These are phyloP conservation scores for Backusella liffmaniae DNA, from an alignment of 192 early-diverging fungal genomes.

Conservation along the genomic window DNA sequence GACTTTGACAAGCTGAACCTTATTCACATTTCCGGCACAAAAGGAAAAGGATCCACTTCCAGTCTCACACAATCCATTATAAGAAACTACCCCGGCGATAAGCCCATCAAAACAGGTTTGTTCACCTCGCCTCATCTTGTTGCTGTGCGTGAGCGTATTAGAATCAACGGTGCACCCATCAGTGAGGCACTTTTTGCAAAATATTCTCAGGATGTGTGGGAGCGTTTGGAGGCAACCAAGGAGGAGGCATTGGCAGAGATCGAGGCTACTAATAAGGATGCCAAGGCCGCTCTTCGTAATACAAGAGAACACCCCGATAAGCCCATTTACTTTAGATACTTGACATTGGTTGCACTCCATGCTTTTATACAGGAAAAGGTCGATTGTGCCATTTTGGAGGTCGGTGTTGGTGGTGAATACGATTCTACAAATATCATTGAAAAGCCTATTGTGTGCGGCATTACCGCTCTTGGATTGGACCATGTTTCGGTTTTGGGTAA, in stretches of 20 bases:
- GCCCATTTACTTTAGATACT: slow-evolving; percentile 87
- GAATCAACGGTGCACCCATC: slow-evolving; percentile 86
- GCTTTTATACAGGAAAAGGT: slow-evolving; percentile 80
- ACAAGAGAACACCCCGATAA: slow-evolving; percentile 39
- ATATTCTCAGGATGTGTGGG: slow-evolving; percentile 89
- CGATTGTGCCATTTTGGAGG: slow-evolving; percentile 80
- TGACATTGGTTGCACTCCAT: slow-evolving; percentile 91
- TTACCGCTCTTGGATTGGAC: slow-evolving; percentile 79
- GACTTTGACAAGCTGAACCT: slow-evolving; percentile 75
- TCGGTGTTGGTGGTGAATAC: slow-evolving; percentile 83
- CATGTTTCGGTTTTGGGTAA: slow-evolving; percentile 68
- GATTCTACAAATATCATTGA: slow-evolving; percentile 81
- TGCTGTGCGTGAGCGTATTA: slow-evolving; percentile 90
- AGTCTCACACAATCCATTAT: slow-evolving; percentile 84
- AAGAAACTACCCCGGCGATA: slow-evolving; percentile 31
- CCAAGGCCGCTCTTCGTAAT: slow-evolving; percentile 12
- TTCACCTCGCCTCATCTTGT: slow-evolving; percentile 94
- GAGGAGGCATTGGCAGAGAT: slow-evolving; percentile 20
- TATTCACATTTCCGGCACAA: slow-evolving; percentile 84
- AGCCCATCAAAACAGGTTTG: slow-evolving; percentile 62
- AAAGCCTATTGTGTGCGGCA: slow-evolving; percentile 73
- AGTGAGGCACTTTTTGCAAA: slow-evolving; percentile 70
- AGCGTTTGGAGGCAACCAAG: slow-evolving; percentile 62
- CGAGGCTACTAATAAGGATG: not conserved
- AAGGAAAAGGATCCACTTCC: slow-evolving; percentile 85